Conservation (phyloP, 2,329 filamentous ascomycete genomes). For the Penicillium sp. region DNA sequence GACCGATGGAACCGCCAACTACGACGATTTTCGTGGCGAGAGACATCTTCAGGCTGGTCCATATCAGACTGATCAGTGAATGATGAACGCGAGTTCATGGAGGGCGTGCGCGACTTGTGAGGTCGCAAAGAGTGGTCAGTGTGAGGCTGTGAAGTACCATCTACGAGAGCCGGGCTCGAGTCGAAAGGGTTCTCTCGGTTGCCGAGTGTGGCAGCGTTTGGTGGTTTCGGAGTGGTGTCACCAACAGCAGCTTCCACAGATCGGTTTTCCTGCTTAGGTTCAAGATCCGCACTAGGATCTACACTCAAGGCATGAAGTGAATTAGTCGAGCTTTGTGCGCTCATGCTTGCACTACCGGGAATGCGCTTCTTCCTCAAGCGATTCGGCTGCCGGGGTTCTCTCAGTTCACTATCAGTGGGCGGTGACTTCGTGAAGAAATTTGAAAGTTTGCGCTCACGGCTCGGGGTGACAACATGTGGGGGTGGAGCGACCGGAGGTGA, state of each 20-base stretch:
- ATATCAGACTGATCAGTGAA: conserved; percentile 78
- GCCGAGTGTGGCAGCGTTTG: conserved; percentile 31
- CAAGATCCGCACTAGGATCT: conserved; percentile 37
- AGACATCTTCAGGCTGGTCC: conserved; percentile 66
- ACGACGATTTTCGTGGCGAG: conserved; percentile 64
- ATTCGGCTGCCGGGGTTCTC: conserved; percentile 71
- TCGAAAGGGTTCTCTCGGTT: conserved; percentile 27
- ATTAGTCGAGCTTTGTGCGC: conserved; percentile 84
- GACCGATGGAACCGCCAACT: conserved; percentile 67
- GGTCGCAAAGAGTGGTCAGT: conserved; percentile 58
- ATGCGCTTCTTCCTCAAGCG: conserved; percentile 87
- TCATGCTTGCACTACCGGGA: conserved; percentile 73
- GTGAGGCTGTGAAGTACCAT: conserved; percentile 45
- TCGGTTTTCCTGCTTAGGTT: conserved; percentile 25
- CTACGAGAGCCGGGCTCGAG: conserved; percentile 30
- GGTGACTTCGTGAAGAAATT: conserved; percentile 67
- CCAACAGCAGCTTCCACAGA: conserved; percentile 22
- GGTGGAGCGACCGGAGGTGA: conserved; percentile 38
- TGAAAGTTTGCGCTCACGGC: conserved; percentile 66
- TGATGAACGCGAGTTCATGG: conserved; percentile 67
- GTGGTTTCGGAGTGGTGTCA: conserved; percentile 35
- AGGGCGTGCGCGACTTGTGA: conserved; percentile 71
- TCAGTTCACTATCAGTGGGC: conserved; percentile 57
- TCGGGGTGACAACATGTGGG: conserved; percentile 52
- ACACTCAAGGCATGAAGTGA: conserved; percentile 60